Evolutionary conservation across 1,284 basidiomycete genomes (phyloP).

Genomic region (Mrakiaceae sp.): DNA sequence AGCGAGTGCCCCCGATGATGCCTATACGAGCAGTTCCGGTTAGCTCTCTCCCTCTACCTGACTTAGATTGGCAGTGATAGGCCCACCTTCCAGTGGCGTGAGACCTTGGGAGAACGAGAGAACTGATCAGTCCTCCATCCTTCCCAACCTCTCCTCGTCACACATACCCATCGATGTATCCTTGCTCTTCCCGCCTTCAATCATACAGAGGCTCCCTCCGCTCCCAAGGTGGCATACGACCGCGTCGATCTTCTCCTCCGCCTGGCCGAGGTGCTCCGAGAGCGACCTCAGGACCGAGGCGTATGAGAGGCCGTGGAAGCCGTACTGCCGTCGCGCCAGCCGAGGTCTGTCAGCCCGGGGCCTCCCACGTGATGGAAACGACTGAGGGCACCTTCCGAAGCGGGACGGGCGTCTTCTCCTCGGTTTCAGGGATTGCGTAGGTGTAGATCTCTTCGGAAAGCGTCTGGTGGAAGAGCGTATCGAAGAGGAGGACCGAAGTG

Average conservation of each 20-base stretch:
- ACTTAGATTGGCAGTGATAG: background rate
- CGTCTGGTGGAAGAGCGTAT: constrained; percentile 70
- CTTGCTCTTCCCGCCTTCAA: constrained; percentile 55
- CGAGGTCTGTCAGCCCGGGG: background rate
- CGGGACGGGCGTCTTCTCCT: constrained; percentile 50
- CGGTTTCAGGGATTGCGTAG: constrained; percentile 57
- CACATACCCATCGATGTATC: constrained; percentile 64
- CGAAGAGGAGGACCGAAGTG: constrained; percentile 47
- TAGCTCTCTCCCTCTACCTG: background rate
- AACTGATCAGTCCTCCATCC: no score
- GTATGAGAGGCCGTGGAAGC: constrained; percentile 61
- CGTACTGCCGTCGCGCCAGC: constrained; percentile 41
- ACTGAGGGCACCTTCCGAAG: constrained; percentile 45
- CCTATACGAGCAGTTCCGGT: constrained; percentile 30
- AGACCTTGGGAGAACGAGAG: constrained; percentile 27
- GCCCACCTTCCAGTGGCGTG: constrained; percentile 51
- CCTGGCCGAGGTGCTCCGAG: constrained; percentile 46
- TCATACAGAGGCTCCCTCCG: constrained; percentile 57
- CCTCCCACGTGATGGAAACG: background rate
- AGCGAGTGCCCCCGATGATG: constrained; percentile 74
- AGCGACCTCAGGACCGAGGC: constrained; percentile 28
- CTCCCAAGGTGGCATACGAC: constrained; percentile 75
- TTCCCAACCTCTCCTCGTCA: no score
- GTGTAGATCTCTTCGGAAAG: constrained; percentile 61
- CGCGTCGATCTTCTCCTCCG: constrained; percentile 44